Base-by-base conservation (phyloP, 805 yeast species). In the Pichia membranifaciens region DNA sequence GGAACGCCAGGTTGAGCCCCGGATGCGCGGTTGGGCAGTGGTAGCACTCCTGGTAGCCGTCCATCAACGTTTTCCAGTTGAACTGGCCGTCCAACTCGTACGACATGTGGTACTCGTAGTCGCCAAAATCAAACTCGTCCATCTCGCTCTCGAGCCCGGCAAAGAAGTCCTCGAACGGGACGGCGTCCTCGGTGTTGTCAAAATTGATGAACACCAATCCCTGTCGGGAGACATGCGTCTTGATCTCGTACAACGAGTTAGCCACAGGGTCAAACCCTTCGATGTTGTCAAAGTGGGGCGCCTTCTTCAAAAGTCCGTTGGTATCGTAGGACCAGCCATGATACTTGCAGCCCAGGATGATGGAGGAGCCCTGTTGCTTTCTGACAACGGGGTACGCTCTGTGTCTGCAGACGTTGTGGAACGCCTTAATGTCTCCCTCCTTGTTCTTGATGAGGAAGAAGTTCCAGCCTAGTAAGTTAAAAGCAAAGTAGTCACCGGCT, bases 21-120 rank as follows among this genome's bases (percentile, higher is more conserved):
- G 83, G 83, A 54, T 79, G 84, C 1, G 83, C 83, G 10, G 83
- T 79, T 38, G 84, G 84, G 60, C 84, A 79, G 60, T 79, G 84
- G 64, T 79, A 79, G 55, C 84, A 79, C 62, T 79, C 84, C 65
- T 79, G 82, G 63, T 79, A 79, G 8, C 84, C 83, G 55, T 79
- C 84, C 82, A 79, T 78, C 51, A 79, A 68, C 4, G 84, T 79
- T 56, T 79, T 79, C 84, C 84, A 79, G 65, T 79, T 79, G 67
- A 79, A 79, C 56, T 75, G 66, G 43, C 84, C 84, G 53, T 78
- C 82, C 39, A 79, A 68, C 58, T 79, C 83, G 54, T 78, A 79
- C 15, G 81, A 74, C 82, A 78, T 77, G 62, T 79, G 78, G 64
- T 78, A 79, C 54, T 79, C 82, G 55, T 79, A 79, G 59, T 79